Base-by-base conservation (phyloP, 208 protist genomes). In the Crithidia bombi region DNA sequence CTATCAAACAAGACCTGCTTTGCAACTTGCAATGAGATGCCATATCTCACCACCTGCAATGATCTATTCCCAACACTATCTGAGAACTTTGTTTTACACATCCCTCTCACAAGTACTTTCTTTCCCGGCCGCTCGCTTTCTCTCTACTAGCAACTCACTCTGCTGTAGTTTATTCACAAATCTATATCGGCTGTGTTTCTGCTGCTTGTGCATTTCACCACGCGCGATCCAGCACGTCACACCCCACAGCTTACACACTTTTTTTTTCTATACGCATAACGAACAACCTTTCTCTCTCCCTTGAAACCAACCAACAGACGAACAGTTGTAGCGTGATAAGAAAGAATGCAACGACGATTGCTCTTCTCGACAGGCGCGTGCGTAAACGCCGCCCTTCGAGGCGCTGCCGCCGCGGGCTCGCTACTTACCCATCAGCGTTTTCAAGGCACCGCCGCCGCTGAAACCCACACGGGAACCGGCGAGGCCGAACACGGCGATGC, bases 301-400 rank as follows among this genome's bases (percentile, higher is more conserved):
- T n/a, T n/a, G n/a, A n/a, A n/a, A n/a, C n/a, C n/a, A n/a, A n/a
- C n/a, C n/a, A n/a, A n/a, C n/a, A n/a, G n/a, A n/a, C n/a, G n/a
- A n/a, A n/a, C n/a, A n/a, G n/a, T n/a, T n/a, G n/a, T n/a, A n/a
- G n/a, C n/a, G n/a, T n/a, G n/a, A n/a, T n/a, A n/a, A 32, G 15
- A 3, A 28, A 38, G 21, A 23, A 75, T 75, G 69, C 69, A 68
- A 23, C 51, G 61, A 19, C 58, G 69, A 25, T 26, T 70, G 36
- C 39, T 69, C 15, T 43, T 33, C 23, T 26, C 54, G 17, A 28
- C 41, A 5, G 30, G 51, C 15, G 51, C 46, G 41, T 41, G 47
- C 19, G 30, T 51, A 38, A 58, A 36, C 38, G n/a, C 21, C 7
- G 38, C 52, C 12, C 21, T 41, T 23, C 10, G n/a, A n/a, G n/a